These are phyloP conservation scores for Cryptococcus hybrid DNA, from an alignment of 1,284 basidiomycete genomes.

Conservation along the genomic window DNA sequence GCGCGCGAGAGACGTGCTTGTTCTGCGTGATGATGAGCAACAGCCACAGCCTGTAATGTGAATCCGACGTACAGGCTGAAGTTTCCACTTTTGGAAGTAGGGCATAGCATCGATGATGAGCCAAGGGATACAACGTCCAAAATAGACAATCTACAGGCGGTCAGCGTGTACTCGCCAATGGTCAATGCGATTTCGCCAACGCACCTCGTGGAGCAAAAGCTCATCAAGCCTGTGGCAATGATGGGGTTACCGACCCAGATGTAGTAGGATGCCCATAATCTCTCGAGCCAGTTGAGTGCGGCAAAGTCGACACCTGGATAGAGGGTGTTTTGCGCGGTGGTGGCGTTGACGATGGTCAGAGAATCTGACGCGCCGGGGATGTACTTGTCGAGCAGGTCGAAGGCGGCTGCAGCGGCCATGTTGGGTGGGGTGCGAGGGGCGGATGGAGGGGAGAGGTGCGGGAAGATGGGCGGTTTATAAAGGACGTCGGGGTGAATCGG, in stretches of 20 bases:
- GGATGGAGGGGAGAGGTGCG: slow-evolving; percentile 1
- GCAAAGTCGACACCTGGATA: slow-evolving; percentile 58
- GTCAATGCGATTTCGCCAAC: slow-evolving; percentile 27
- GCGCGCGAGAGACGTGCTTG: slow-evolving; percentile 73
- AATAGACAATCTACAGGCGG: slow-evolving; percentile 77
- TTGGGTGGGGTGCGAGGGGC: neutral
- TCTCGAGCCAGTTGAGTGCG: slow-evolving; percentile 71
- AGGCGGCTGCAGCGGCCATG: slow-evolving; percentile 32
- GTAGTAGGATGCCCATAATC: slow-evolving; percentile 79
- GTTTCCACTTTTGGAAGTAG: slow-evolving; percentile 92
- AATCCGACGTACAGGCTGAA: slow-evolving; percentile 63
- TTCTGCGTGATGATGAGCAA: slow-evolving; percentile 31
- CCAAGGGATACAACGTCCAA: slow-evolving; percentile 93
- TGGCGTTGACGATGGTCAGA: slow-evolving; percentile 41
- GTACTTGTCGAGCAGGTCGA: slow-evolving; percentile 42
- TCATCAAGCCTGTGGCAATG: slow-evolving; percentile 91
- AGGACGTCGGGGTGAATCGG: slow-evolving; percentile 18
- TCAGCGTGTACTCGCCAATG: neutral
- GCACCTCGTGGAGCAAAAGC: slow-evolving; percentile 91
- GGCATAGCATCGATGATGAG: slow-evolving; percentile 93
- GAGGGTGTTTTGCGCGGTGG: slow-evolving; percentile 41
- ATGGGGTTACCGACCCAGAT: slow-evolving; percentile 83
- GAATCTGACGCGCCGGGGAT: slow-evolving; percentile 41
- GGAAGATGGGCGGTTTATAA: slow-evolving; percentile 2
- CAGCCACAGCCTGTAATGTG: neutral